Conservation (phyloP, 2,329 filamentous ascomycete species). For the Aspergillus calidoustus region DNA sequence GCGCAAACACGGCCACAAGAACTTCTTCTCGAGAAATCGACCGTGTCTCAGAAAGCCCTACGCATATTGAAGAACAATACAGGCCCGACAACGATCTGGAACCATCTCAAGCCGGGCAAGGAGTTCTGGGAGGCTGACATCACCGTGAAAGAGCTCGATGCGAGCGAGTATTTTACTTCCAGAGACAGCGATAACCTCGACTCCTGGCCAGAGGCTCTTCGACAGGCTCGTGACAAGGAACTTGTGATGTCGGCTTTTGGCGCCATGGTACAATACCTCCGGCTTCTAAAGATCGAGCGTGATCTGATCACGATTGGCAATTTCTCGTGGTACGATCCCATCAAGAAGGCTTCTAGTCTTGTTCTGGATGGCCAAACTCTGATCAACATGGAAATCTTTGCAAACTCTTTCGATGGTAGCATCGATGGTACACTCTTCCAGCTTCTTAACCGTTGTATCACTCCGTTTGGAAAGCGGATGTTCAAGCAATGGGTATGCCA, state of each 20-base stretch:
- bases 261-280: slow-evolving; percentile 84
- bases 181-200: slow-evolving; percentile 62
- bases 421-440: slow-evolving; percentile 85
- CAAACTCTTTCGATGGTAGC: slow-evolving; percentile 88
- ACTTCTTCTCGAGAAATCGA: slow-evolving; percentile 84
- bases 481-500: slow-evolving; percentile 98
- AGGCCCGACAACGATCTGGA: slow-evolving; percentile 91
- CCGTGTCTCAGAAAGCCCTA: slow-evolving; percentile 82
- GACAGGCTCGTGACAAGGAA: slow-evolving; percentile 75
- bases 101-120: slow-evolving; percentile 79
- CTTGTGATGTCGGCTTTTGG: slow-evolving; percentile 89
- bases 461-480: slow-evolving; percentile 93
- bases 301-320: slow-evolving; percentile 87
- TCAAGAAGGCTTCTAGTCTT: slow-evolving; percentile 84
- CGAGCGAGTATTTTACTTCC: slow-evolving; percentile 75
- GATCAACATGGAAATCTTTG: slow-evolving; percentile 96
- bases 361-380: slow-evolving; percentile 94
- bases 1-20: slow-evolving; percentile 90
- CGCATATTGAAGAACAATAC: slow-evolving; percentile 97
- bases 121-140: slow-evolving; percentile 92
- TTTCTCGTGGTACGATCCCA: slow-evolving; percentile 90
- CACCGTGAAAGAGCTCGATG: slow-evolving; percentile 79
- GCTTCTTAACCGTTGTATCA: slow-evolving; percentile 91
- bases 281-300: slow-evolving; percentile 83
- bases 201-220: slow-evolving; percentile 77